Base-by-base conservation (phyloP, 805 yeast genomes). In the Schwanniomyces polymorphus region DNA sequence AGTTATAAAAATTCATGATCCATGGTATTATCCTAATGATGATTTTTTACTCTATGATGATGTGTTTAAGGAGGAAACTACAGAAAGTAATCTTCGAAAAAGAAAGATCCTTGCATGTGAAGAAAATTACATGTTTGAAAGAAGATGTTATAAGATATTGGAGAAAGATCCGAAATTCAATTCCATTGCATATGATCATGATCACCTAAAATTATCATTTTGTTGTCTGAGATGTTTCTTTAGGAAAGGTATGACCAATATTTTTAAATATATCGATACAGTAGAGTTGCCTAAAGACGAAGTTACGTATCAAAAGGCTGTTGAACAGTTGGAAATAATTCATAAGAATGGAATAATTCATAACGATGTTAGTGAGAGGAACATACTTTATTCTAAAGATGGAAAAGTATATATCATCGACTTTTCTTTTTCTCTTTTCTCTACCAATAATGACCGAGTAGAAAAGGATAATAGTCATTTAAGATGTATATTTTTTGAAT, bases 291-390 rank as follows among this genome's bases (percentile, higher is more conserved):
- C 38, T n/a, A 35, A 12, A 11, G 26, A 35, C 21, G 9, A 7
- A 11, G 38, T n/a, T 6, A 35, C 38, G 9, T 35, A 35, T 21
- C 6, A 35, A 35, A 35, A 38, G 38, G 43, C 41, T 5, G 25
- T 26, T 27, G 26, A 43, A 16, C 46, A 46, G 27, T 28, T 46
- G 11, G 44, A 38, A 27, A 26, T 43, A 12, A 46, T 46, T 9
- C 50, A 46, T 28, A n/a, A 33, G 29, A 41, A 45, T n/a, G 44
- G 46, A 18, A 38, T 46, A 12, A 29, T 40, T 28, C 50, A 46
- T 31, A 38, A 40, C n/a, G 43, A 46, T 39, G 39, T 46, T 18
- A 25, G 26, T 16, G n/a, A n/a, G n/a, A n/a, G n/a, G n/a, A n/a
- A n/a, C n/a, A n/a, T n/a, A n/a, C n/a, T n/a, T n/a, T n/a, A 38